Evolutionary conservation across 257 asterid genomes (phyloP).

Genomic region (Perilla frutescens): DNA sequence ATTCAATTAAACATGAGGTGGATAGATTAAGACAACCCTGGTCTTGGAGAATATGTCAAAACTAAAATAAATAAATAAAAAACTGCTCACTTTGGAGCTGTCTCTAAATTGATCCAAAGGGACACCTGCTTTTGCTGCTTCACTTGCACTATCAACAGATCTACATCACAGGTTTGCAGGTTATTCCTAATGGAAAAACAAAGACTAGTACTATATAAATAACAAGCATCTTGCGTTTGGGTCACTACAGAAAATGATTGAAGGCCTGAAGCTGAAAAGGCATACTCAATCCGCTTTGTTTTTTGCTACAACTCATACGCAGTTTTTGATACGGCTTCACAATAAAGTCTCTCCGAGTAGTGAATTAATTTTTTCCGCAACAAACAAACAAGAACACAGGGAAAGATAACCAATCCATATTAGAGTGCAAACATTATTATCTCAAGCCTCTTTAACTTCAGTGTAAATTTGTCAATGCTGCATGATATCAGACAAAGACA

Average conservation of each 20-base stretch:
- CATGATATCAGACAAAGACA: not conserved
- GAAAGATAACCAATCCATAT: not conserved
- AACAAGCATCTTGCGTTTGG: not conserved
- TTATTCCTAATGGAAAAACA: conserved; percentile 43
- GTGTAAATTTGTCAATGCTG: not conserved
- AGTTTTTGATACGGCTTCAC: not conserved
- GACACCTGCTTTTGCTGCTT: conserved; percentile 84
- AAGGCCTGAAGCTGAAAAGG: not conserved
- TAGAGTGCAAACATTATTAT: not conserved
- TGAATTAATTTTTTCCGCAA: not conserved
- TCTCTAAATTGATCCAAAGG: conserved; percentile 67
- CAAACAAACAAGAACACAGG: not conserved
- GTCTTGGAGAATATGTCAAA: not conserved
- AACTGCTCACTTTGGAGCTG: conserved; percentile 49
- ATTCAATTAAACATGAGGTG: not conserved
- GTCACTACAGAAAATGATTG: conserved; percentile 10
- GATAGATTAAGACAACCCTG: not conserved
- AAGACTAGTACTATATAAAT: conserved; percentile 11
- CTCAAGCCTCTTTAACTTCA: not conserved
- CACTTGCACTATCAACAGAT: conserved; percentile 79
- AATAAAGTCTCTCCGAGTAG: not conserved
- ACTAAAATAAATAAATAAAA: not conserved
- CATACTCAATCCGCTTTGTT: too few relatives aligned
- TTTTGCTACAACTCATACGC: too few relatives aligned
- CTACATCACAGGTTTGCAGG: conserved; percentile 55